Base-by-base conservation (phyloP, 176 grass and related monocot species). In the Oryza officinalis region DNA sequence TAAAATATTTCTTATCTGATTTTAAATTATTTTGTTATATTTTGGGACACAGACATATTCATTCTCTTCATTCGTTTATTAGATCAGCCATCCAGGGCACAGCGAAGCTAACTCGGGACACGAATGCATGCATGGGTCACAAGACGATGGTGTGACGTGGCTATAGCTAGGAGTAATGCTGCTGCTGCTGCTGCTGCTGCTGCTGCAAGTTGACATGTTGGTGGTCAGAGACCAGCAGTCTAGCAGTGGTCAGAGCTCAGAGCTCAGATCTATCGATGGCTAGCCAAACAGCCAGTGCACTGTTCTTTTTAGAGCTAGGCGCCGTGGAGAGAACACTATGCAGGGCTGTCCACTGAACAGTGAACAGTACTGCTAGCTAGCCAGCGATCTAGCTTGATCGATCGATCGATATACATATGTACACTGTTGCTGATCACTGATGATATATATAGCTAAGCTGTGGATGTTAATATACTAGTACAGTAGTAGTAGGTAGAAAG, bases 131-230 rank as follows among this genome's bases (percentile, higher is more conserved):
- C 47, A 85, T 65, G 76, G 28, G 40, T 78, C 83, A 78, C 75
- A 71, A 54, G 17, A 52, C 49, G 44, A 49, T 49, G n/a, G n/a
- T n/a, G n/a, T n/a, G n/a, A n/a, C n/a, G n/a, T n/a, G 8, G 31
- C 38, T 40, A 45, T 40, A 2, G 6, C 2, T 5, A 23, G 57
- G 57, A 23, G 22, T n/a, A 10, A 8, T 61, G 9, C 40, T 23
- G 6, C 50, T 28, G 23, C 40, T 23, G 6, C 50, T 28, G 23
- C 54, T 59, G 20, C 35, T n/a, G 4, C 49, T 28, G 25, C 74
- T 41, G 35, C 83, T 43, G 17, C 74, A 30, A 59, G 76, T 86
- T 80, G 84, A 86, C 76, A 80, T 65, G 84, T 86, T 70, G 57
- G 57, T 0, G 12, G 14, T 64, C 27, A 27, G 35, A 61, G 44